Percentiles rank a stretch among this genome's conserved stretches.
phyloP scores from a whole-genome alignment of 2,329 filamentous ascomycete genomes.

The Periconia sp. region DNA sequence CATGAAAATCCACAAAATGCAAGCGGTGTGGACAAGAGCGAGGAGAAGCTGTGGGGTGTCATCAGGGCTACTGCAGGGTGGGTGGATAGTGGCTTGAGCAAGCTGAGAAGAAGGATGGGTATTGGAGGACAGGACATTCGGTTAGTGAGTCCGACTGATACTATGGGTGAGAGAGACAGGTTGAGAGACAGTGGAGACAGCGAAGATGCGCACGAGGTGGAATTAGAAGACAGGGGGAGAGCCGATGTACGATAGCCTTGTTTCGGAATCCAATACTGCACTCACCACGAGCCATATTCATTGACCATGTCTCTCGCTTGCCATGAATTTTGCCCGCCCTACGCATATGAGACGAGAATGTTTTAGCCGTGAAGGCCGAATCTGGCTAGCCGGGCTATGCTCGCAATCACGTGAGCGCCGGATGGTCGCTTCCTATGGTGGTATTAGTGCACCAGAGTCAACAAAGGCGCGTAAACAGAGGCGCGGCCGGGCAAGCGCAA shows the following conservation, averaged over 20 bases:
- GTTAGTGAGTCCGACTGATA: conserved; percentile 28
- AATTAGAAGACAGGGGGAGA: conserved; percentile 30
- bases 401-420: conserved; percentile 12
- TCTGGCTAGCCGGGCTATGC: conserved; percentile 5
- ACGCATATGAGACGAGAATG: conserved; percentile 10
- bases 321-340: conserved; percentile 1
- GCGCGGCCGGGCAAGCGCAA: neutral
- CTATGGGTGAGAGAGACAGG: conserved; percentile 6
- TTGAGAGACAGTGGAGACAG: conserved; percentile 12
- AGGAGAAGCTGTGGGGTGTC: conserved; percentile 35
- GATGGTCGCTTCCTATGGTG: conserved; percentile 4
- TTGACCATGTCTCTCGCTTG: no score
- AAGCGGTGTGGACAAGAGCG: conserved; percentile 26
- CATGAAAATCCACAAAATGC: conserved; percentile 67
- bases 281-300: no score
- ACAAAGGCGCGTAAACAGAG: neutral
- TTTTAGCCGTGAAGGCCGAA: conserved; percentile 12
- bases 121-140: conserved; percentile 28
- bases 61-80: conserved; percentile 23
- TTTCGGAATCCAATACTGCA: neutral
- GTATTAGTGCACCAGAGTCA: neutral
- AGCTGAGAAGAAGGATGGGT: conserved; percentile 23
- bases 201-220: conserved; percentile 19
- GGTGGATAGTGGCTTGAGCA: conserved; percentile 24
- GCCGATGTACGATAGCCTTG: conserved; percentile 8